Base-by-base conservation (phyloP, 2,329 filamentous ascomycete species). In the Penicillium sp. region DNA sequence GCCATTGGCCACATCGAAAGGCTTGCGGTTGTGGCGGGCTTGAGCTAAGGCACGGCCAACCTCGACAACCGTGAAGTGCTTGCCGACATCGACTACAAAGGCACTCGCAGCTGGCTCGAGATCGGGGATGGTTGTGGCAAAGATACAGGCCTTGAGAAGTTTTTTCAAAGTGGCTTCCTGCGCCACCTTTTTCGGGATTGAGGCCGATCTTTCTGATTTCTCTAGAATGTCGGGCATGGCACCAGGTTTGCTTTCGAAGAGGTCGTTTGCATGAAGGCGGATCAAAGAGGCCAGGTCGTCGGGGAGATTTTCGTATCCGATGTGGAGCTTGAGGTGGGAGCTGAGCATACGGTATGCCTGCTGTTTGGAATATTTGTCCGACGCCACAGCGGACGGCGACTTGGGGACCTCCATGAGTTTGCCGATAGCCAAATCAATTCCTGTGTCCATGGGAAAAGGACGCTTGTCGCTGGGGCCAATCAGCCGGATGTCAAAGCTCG, bases 61-160 rank as follows among this genome's bases (percentile, higher is more conserved):
- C 68, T 98, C 93, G 27, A 98, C 75, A 39, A 98, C 81, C 2
- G 90, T 87, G 58, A 98, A 92, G 68, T 98, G 95, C 44, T 86
- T 85, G 63, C 89, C 95, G 8, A 96, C 76, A 62, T 93, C 88
- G 40, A 83, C 78, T 23, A 97, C 75, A 55, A 98, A 86, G 4
- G 81, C 69, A 32, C 83, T 82, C 0, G 92, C 89, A 43, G 90
- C 85, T 8, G 84, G 78, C 56, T 88, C 84, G 54, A 96, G 83
- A 29, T 91, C 88, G 0, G 88, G 83, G 7, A 97, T 75, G 0
- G 90, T 95, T 38, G 87, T 83, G 0, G 92, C 88, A 66, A 87
- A 89, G 69, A 97, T 88, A 62, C 89, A 80, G 1, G 92, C 89
- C 68, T 95, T 96, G 51, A 99, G 75, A 4, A 98, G 77, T 54